phyloP scores from a whole-genome alignment of 2,329 filamentous ascomycete species.

The Clonostachys rhizophaga region DNA sequence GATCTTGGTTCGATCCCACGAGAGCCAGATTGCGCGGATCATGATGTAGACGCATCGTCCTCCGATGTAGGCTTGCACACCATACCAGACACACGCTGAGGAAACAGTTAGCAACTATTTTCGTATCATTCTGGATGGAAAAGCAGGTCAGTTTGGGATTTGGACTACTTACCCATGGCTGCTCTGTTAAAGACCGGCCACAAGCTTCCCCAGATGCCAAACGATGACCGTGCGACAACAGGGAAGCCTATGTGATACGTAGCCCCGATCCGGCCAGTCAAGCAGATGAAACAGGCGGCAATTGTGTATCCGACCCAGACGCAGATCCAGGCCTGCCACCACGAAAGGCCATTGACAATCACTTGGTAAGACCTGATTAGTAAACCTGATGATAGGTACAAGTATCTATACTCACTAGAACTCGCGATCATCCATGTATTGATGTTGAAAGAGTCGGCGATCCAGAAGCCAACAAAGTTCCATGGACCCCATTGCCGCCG shows the following conservation, averaged over 20 bases:
- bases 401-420: too few relatives aligned
- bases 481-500: conserved; percentile 79
- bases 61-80: conserved; percentile 81
- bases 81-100: conserved; percentile 76
- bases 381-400: too few relatives aligned
- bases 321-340: conserved; percentile 91
- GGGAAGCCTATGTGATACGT: conserved; percentile 88
- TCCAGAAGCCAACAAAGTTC: conserved; percentile 89
- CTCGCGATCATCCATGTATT: conserved; percentile 78
- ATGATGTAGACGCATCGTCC: conserved; percentile 82
- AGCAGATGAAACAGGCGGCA: conserved; percentile 67
- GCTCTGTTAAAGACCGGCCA: conserved; percentile 89
- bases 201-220: conserved; percentile 83
- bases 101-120: conserved; percentile 1
- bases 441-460: conserved; percentile 82
- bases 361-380: too few relatives aligned
- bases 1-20: conserved; percentile 54
- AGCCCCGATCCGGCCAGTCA: conserved; percentile 80
- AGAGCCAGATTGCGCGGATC: conserved; percentile 80
- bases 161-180: conserved; percentile 52
- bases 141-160: background rate
- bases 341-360: conserved; percentile 73
- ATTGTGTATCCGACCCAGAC: conserved; percentile 84
- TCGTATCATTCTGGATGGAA: background rate
- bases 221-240: conserved; percentile 71